Evolutionary conservation across 805 yeast genomes (phyloP).

Genomic region (Lipomyces chichibuensis): DNA sequence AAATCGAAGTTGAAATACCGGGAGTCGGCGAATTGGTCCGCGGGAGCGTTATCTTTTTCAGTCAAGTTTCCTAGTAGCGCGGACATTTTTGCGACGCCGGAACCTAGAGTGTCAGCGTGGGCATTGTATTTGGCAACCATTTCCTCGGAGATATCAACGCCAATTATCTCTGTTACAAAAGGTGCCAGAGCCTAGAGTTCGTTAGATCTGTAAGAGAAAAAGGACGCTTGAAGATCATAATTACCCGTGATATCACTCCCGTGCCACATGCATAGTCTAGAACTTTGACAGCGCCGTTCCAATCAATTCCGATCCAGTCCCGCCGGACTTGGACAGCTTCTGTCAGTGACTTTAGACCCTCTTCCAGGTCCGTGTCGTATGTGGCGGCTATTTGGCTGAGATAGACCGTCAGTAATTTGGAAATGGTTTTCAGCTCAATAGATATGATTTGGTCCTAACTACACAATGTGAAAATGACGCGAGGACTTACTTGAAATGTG

Average conservation of each 20-base stretch:
- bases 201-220: background rate
- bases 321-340: background rate
- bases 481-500: background rate
- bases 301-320: constrained; percentile 1
- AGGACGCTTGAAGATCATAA: background rate
- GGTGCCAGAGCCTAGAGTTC: background rate
- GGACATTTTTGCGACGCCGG: background rate
- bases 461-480: background rate
- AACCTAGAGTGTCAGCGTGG: background rate
- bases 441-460: background rate
- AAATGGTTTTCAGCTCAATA: background rate
- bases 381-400: background rate
- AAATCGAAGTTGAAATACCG: background rate
- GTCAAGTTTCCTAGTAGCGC: background rate
- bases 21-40: background rate
- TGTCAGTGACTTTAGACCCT: background rate
- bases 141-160: background rate
- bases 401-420: background rate
- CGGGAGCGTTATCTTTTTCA: background rate
- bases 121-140: background rate
- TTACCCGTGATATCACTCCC: background rate
- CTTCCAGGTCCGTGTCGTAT: background rate
- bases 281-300: background rate
- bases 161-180: background rate
- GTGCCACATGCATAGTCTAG: background rate